Evolutionary conservation across 371 early-diverging fungal genomes (phyloP), one percentile per base, ranked within the genome.

Genomic region (Mucor piriformis): DNA sequence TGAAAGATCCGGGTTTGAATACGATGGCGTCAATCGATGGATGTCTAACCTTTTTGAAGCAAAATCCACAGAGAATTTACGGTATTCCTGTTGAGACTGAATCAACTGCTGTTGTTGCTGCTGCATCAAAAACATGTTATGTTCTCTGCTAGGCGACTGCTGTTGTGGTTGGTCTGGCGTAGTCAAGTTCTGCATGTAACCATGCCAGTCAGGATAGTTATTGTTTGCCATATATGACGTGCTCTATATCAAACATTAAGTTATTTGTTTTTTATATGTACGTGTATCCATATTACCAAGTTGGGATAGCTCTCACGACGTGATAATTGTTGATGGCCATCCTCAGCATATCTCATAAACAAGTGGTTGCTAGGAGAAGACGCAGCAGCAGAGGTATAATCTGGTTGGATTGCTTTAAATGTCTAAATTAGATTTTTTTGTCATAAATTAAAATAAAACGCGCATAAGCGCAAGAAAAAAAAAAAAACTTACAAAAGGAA

Each of bases 251-350:
- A 40, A 27, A 32, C 8, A 35, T 4, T 29, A 29, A 29, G 29
- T 42, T 18, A 37, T 18, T 18, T 42, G 20, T 0, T 3, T 42
- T 16, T 18, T 7, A 33, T 43, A 16, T 35, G 54, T 13, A 29
- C 8, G 7, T 51, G 6, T 33, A 16, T 56, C 13, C 18, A 33
- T 6, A 47, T 50, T 70, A 71, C 74, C 49, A 71, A 46, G 48
- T 70, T 70, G n/a, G 75, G 75, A 42, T 66, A 71, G 24, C 75
- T 74, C 54, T 74, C 75, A 48, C 75, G 69, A 34, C 75, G 59
- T 5, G 63, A 60, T 27, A 74, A 50, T 15, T 58, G 59, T 37
- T 61, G 50, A 43, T 59, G 62, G n/a, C 48, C 48, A 18, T 66
- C 54, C 25, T 54, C n/a, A 50, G 20, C 20, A 13, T 46, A 32